Evolutionary conservation across 78 protist species (phyloP), one percentile per base, ranked within the genome.

Genomic region (Chrysochromulina tobinii): DNA sequence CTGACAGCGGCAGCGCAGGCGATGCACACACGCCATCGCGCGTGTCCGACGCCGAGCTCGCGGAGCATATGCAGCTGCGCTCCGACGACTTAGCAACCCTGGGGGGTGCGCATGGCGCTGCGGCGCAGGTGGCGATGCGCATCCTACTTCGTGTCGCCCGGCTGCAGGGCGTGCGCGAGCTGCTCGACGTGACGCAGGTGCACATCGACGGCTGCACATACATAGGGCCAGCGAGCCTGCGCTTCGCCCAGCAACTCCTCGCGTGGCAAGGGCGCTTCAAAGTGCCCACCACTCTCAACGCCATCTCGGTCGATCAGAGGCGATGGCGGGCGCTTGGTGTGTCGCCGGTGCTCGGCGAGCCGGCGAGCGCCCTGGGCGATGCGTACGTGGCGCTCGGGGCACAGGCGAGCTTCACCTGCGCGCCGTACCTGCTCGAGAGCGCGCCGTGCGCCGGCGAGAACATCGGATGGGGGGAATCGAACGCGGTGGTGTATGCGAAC

Each of bases 41-140:
- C 14, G 51, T 27, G 18, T 27, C 55, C 12, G 51, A n/a, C 51
- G 3, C 79, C 79, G 7, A 27, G 23, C 50, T 27, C 79, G 79
- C 38, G 53, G 53, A 12, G 79, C 12, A 11, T 11, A 27, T 69
- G 14, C 51, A 7, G 79, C 79, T 69, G 54, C 15, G 17, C 14
- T 27, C 38, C 79, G 51, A 3, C n/a, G 79, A 69, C n/a, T 1
- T 3, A 18, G 79, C 79, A 18, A 69, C 27, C 51, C 79, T 69
- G 0, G 38, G 12, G 18, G 79, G 79, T 51, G 14, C 2, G 25
- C 14, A n/a, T 0, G 79, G 79, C 15, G 12, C 51, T 11, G 79
- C 79, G 79, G 79, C 51, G 79, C 79, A n/a, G 79, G 25, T 69
- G 51, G 79, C 79, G 54, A 69, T 69, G 79, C 38, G 79, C 38